Evolutionary conservation across 768 basidiomycete genomes (phyloP), one percentile per base, ranked within the genome.

Genomic region (Neoboletus magnificus): DNA sequence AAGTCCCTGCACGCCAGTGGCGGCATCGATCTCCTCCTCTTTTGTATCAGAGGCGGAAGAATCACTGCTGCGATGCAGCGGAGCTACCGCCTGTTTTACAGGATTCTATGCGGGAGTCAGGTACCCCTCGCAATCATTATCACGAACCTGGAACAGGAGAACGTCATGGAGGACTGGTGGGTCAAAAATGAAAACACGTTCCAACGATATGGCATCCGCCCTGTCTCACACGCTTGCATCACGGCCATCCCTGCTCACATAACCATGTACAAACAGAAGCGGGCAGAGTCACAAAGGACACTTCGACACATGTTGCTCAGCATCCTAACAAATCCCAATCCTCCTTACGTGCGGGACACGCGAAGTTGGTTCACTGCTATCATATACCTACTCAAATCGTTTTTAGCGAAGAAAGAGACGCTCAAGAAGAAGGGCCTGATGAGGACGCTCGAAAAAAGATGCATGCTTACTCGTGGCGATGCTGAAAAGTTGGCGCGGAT

Each of bases 121-220:
- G 61, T 55, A 4, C 61, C 54, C 2, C 41, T 61, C 13, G 60
- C 59, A 6, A 18, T 61, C 41, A 23, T 61, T 25, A 44, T 61
- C 25, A 61, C 60, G 2, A 23, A 54, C 9, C 30, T 61, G 9
- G 60, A 61, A 25, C 3, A n/a, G 2, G 45, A 57, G 15, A 23
- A 48, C 15, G 22, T 23, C 1, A 61, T 60, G 60, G 60, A 56
- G 41, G 6, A 46, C 5, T 62, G 61, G 61, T 62, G 62, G 62
- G n/a, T 4, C 8, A 47, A 12, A 5, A 62, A 62, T 15, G 45
- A 29, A n/a, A 1, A 9, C 18, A 47, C 36, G 8, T 32, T 62
- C 4, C 16, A 22, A 9, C 1, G 20, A 1, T 54, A 52, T 22
- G 44, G 40, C 22, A 62, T 59, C 4, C 15, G 5, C 7, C 15